Conservation (phyloP, 176 grass and related monocot genomes). For the Carex cristatella region DNA sequence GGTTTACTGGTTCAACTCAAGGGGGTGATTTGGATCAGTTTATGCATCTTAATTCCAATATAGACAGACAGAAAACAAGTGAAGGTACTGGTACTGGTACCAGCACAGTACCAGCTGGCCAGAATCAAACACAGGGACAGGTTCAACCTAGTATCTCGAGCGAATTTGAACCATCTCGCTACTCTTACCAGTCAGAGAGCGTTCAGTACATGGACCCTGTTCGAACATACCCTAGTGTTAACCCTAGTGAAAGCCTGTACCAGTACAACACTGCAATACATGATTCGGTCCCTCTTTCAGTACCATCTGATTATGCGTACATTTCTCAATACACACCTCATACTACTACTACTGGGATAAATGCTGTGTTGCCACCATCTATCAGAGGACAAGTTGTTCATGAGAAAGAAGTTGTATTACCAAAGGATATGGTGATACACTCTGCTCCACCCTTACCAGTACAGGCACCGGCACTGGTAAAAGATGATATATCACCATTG, state of each 20-base stretch:
- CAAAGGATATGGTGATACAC: conserved; percentile 7
- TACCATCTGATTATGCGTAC: conserved; percentile 52
- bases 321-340: conserved; percentile 40
- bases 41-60: conserved; percentile 55
- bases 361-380: conserved; percentile 31
- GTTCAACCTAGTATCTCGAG: conserved; percentile 19
- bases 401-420: conserved; percentile 28
- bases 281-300: conserved; percentile 52
- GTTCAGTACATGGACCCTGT: conserved; percentile 38
- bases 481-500: conserved; percentile 49
- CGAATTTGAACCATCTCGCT: conserved; percentile 40
- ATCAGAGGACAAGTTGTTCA: conserved; percentile 39
- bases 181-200: conserved; percentile 32
- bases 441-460: conserved; percentile 14
- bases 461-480: conserved; percentile 24
- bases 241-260: conserved; percentile 32
- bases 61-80: conserved; percentile 29
- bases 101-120: conserved; percentile 18
- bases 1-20: conserved; percentile 40
- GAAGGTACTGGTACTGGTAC: conserved; percentile 21
- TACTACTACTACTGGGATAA: conserved; percentile 42
- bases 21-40: conserved; percentile 58
- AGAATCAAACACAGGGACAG: neutral
- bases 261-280: conserved; percentile 29
- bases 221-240: conserved; percentile 20